Base-by-base conservation (phyloP, 805 yeast species). In the Sugiyamaella mastotermitis region DNA sequence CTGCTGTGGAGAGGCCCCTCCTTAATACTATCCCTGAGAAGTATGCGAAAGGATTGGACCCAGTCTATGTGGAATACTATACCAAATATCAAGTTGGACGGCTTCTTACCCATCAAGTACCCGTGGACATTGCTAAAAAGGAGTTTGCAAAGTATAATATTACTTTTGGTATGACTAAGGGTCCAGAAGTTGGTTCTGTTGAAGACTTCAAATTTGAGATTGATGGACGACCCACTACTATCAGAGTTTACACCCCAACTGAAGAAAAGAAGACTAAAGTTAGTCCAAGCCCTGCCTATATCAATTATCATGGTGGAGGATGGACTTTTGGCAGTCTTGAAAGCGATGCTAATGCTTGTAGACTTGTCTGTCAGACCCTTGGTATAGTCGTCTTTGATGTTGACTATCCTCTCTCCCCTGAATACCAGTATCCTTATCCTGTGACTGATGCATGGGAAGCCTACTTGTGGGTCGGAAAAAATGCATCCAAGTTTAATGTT, bases 361-460 rank as follows among this genome's bases (percentile, higher is more conserved):
- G 33, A 17, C 36, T 31, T 9, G 40, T 37, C 4, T 37, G 40
- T 30, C 13, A 22, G 18, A 13, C 39, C 18, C 38, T 37, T 22
- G 18, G 24, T 19, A 31, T 35, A 20, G 24, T 37, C 15, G 71
- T 68, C 11, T 54, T 71, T 8, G 55, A 62, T 9, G 67, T 70
- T 14, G 73, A 70, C 48, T 71, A 71, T 50, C 43, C 74, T 26
- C 51, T 69, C 38, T 74, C 73, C 0, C 76, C 76, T 2, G 72
- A 70, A 47, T 46, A 54, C 45, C 68, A 69, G 17, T 71, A 56
- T 46, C 76, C 76, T 3, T 69, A 72, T 6, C 59, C 68, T 28
- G 63, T 63, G 25, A 66, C 69, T 17, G 58, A 60, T 18, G 21
- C 34, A 17, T 65, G 55, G 41, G 62, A 58, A 39, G 48, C 71